phyloP scores from a whole-genome alignment of 768 basidiomycete species.

The Grammothele lineata region DNA sequence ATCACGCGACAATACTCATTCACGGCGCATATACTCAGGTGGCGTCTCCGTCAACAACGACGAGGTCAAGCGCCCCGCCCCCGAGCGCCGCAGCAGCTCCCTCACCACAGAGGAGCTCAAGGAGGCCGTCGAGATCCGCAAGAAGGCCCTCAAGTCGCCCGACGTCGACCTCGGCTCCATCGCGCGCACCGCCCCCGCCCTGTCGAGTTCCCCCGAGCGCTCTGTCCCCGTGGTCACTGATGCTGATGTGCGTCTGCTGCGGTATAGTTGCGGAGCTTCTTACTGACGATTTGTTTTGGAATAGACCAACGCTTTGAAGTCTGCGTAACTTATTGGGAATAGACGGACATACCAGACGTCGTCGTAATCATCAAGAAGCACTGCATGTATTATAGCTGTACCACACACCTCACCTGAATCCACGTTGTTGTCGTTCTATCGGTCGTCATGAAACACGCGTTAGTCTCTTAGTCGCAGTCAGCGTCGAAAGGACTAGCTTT shows the following conservation, averaged over 20 bases:
- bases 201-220: constrained; percentile 41
- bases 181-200: constrained; percentile 77
- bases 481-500: too few relatives aligned
- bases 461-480: too few relatives aligned
- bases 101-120: constrained; percentile 63
- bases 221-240: constrained; percentile 27
- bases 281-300: neutral
- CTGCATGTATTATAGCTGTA: too few relatives aligned
- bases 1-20: neutral
- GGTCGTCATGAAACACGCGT: too few relatives aligned
- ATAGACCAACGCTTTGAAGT: constrained; percentile 6
- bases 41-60: constrained; percentile 6
- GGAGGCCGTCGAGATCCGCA: constrained; percentile 64
- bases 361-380: too few relatives aligned
- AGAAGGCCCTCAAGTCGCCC: constrained; percentile 57
- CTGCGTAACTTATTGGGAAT: constrained; percentile 11
- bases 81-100: constrained; percentile 30
- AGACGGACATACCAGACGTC: too few relatives aligned
- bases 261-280: neutral
- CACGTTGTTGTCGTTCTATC: too few relatives aligned
- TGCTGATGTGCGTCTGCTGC: constrained; percentile 20
- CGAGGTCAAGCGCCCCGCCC: constrained; percentile 3
- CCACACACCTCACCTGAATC: too few relatives aligned
- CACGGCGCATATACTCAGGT: neutral
- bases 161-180: constrained; percentile 68